Evolutionary conservation across 148 eudicot genomes (phyloP).

Genomic region (Rhododendron simsii): DNA sequence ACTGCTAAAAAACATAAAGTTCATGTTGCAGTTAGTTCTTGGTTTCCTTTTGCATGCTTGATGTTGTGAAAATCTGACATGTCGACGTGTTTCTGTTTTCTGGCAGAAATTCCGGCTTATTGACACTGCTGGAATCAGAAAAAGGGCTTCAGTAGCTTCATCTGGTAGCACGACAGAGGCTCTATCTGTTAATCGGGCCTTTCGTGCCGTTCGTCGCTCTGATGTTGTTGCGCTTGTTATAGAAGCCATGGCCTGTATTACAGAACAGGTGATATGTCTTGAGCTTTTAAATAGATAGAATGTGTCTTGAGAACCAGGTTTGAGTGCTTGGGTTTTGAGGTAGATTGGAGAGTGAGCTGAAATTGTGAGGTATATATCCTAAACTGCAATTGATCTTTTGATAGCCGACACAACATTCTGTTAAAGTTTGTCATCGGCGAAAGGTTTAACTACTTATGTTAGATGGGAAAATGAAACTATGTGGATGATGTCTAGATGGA

Average conservation of each 20-base stretch:
- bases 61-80: background rate
- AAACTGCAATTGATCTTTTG: background rate
- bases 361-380: background rate
- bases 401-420: background rate
- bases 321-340: background rate
- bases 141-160: conserved; percentile 83
- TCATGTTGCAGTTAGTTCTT: background rate
- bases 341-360: background rate
- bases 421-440: background rate
- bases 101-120: conserved; percentile 86
- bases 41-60: background rate
- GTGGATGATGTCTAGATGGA: background rate
- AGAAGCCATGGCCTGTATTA: conserved; percentile 97
- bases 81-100: background rate
- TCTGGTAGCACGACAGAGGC: conserved; percentile 98
- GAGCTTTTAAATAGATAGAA: background rate
- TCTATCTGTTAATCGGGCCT: conserved; percentile 89
- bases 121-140: conserved; percentile 98
- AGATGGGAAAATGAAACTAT: background rate
- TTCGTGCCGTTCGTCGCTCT: conserved; percentile 93
- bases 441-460: background rate
- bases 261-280: conserved; percentile 83
- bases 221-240: conserved; percentile 97
- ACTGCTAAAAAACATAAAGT: background rate
- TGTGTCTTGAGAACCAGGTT: background rate